Evolutionary conservation across 148 eudicot genomes (phyloP).

Genomic region (Chenopodium quinoa): DNA sequence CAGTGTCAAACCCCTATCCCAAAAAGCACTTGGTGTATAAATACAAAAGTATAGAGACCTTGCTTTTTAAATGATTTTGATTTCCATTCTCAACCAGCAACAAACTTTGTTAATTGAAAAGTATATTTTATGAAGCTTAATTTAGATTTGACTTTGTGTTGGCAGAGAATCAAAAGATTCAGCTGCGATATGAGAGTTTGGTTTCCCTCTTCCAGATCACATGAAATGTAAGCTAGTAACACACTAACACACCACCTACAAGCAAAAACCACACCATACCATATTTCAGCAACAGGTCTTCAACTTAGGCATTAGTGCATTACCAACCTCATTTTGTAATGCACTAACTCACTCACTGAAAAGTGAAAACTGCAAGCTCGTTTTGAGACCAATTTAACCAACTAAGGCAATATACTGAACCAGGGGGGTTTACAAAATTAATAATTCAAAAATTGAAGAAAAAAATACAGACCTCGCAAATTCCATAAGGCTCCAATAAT

Average conservation of each 20-base stretch:
- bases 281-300: too few species aligned
- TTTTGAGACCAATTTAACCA: too few species aligned
- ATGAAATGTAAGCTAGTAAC: too few species aligned
- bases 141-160: neutral
- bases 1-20: neutral
- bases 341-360: too few species aligned
- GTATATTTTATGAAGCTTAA: neutral
- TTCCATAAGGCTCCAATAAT: constrained; percentile 83
- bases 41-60: neutral
- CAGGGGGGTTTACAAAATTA: neutral
- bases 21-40: too few species aligned
- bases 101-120: neutral
- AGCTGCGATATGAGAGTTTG: neutral
- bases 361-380: too few species aligned
- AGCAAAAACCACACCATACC: too few species aligned
- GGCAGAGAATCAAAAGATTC: neutral
- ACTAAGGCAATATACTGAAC: too few species aligned
- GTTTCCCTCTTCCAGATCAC: too few species aligned
- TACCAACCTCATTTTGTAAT: too few species aligned
- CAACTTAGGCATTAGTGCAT: too few species aligned
- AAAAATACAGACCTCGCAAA: constrained; percentile 79
- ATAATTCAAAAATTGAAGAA: neutral
- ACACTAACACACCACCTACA: too few species aligned
- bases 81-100: neutral
- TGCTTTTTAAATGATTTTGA: neutral